Conservation (phyloP, 768 basidiomycete species). For the Mycena capillaripes region DNA sequence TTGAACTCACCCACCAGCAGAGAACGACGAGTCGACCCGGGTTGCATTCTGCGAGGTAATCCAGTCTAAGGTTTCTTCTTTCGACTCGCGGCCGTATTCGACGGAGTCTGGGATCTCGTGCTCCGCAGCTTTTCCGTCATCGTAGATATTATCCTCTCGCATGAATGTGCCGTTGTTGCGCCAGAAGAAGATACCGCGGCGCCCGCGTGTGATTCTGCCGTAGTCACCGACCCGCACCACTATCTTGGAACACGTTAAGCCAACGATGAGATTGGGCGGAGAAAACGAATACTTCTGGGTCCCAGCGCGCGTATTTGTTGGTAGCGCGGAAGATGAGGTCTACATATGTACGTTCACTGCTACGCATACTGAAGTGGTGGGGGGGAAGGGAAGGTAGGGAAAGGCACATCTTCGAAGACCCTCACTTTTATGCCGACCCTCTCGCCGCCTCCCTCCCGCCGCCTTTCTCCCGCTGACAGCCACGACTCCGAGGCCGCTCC, state of each 20-base stretch:
- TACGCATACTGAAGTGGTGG: too few relatives aligned
- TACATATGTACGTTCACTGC: conserved; percentile 44
- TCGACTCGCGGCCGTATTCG: conserved; percentile 32
- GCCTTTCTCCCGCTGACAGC: too few relatives aligned
- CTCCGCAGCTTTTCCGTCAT: conserved; percentile 41
- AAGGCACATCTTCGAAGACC: too few relatives aligned
- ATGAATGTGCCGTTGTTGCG: conserved; percentile 43
- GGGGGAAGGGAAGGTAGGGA: too few relatives aligned
- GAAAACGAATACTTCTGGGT: conserved; percentile 42
- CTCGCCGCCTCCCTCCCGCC: too few relatives aligned
- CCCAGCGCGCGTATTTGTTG: conserved; percentile 49
- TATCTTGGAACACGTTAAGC: not conserved
- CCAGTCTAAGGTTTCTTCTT: conserved; percentile 47
- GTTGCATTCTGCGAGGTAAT: conserved; percentile 43
- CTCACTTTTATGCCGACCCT: too few relatives aligned
- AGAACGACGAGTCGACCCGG: conserved; percentile 34
- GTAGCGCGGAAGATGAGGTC: conserved; percentile 47
- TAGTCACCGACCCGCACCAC: conserved; percentile 47
- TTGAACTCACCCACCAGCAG: conserved; percentile 6
- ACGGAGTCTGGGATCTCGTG: conserved; percentile 41
- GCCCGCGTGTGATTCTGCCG: conserved; percentile 44
- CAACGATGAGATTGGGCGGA: not conserved
- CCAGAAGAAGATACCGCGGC: conserved; percentile 38
- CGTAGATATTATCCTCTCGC: conserved; percentile 50
- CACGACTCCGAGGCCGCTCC: too few relatives aligned